Base-by-base conservation (phyloP, 2,329 filamentous ascomycete species). In the Pseudogymnoascus sp. region DNA sequence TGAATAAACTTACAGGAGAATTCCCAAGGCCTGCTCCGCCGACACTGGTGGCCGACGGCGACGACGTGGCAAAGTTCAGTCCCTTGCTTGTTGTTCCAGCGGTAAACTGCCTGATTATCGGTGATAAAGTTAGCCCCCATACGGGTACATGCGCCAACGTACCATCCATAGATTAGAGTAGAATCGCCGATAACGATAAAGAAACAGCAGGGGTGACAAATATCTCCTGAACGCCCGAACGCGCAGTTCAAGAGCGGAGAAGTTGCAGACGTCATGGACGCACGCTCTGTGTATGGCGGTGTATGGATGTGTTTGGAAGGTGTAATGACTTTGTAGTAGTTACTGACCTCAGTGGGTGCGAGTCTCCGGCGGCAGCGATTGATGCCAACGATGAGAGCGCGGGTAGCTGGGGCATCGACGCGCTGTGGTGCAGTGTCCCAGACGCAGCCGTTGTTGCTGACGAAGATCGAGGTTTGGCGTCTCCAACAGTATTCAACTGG, bases 41-140 rank as follows among this genome's bases (percentile, higher is more conserved):
- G 53, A 72, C 74, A 66, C 84, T 82, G 42, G 86, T 87, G 42
- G 83, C 83, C 65, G 85, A 84, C 59, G 86, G 85, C 53, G 86
- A 86, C 67, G 84, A 83, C 67, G 83, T 86, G 70, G 83, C 80
- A 73, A 84, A 85, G 68, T 79, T 63, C 38, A 31, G 44, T 24
- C 26, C 42, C 35, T 62, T 50, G 61, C 61, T 56, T 78, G 72
- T 73, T 74, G 56, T 63, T 50, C 61, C 64, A 24, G 38, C 37
- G 61, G 37, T 21, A 31, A 37, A 60, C 59, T 44, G 64, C 64
- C 63, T 65, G 50, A 59, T 50, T 62, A 53, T 50, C 74, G 75
- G 50, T 70, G 71, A 63, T 73, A 62, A 53, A 33, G 61, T 35
- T 59, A 53, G 61, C 42, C 61, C 38, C 33, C 31, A 24, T 61